Conservation (phyloP, 2,329 filamentous ascomycete species). For the Davidsoniella virescens region DNA sequence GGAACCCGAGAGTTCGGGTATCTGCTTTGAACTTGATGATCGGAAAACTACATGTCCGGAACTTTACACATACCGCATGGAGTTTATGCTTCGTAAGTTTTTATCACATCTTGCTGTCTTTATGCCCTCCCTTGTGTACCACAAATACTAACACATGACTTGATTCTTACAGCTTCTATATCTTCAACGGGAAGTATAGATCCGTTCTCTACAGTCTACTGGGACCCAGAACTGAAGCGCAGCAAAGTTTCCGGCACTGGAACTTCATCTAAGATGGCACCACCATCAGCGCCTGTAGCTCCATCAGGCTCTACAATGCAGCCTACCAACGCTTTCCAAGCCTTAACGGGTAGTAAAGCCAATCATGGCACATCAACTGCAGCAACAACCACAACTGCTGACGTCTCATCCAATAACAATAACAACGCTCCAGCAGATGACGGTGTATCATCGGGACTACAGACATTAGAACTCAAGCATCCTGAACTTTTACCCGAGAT, state of each 20-base stretch:
- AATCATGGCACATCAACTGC: slow-evolving; percentile 20
- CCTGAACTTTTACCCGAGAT: slow-evolving; percentile 25
- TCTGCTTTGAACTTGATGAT: slow-evolving; percentile 61
- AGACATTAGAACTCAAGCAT: slow-evolving; percentile 18
- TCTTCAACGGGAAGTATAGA: slow-evolving; percentile 47
- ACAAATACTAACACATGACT: slow-evolving; percentile 15
- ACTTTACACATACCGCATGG: slow-evolving; percentile 50
- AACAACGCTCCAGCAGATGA: slow-evolving; percentile 52
- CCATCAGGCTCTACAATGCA: slow-evolving; percentile 15
- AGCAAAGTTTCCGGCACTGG: background rate
- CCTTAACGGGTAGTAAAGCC: slow-evolving; percentile 10
- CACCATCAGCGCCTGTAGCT: slow-evolving; percentile 14
- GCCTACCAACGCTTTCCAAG: slow-evolving; percentile 23
- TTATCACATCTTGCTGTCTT: background rate
- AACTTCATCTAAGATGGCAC: slow-evolving; percentile 13
- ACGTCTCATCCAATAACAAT: slow-evolving; percentile 67
- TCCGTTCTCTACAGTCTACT: slow-evolving; percentile 72
- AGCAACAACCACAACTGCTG: slow-evolving; percentile 34
- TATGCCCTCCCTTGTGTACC: background rate
- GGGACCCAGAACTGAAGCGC: slow-evolving; percentile 35
- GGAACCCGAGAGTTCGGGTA: slow-evolving; percentile 59
- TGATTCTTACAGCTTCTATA: slow-evolving; percentile 25
- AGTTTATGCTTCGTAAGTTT: slow-evolving; percentile 52
- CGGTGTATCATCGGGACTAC: slow-evolving; percentile 14
- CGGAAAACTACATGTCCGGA: slow-evolving; percentile 31